These are phyloP conservation scores for Tetrapisispora arboricola DNA, from an alignment of 805 yeast species.

Conservation along the genomic window DNA sequence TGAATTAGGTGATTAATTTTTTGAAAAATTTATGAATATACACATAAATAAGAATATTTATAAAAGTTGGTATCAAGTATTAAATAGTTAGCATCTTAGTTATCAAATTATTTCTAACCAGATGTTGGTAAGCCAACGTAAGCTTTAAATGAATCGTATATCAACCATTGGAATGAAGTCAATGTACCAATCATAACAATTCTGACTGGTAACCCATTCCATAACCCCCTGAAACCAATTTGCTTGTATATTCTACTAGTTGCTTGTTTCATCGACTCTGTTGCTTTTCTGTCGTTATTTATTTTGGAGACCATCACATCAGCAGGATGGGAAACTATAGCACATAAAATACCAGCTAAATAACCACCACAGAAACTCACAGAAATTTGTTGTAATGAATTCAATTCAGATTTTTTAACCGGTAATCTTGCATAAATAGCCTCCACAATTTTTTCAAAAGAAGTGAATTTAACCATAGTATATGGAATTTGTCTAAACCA, in stretches of 20 bases:
- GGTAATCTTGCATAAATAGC: constrained; percentile 66
- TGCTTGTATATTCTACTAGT: constrained; percentile 61
- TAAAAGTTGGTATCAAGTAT: no score
- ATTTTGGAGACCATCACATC: constrained; percentile 96
- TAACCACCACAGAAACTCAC: constrained; percentile 94
- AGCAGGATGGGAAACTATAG: constrained; percentile 95
- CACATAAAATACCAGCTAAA: constrained; percentile 95
- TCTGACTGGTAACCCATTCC: constrained; percentile 94
- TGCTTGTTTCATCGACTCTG: constrained; percentile 63
- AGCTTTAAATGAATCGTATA: constrained; percentile 95
- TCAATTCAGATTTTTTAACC: constrained; percentile 59
- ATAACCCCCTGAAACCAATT: constrained; percentile 83
- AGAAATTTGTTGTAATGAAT: constrained; percentile 75
- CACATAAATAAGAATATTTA: no score
- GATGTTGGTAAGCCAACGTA: constrained; percentile 90
- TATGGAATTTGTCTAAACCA: constrained; percentile 98
- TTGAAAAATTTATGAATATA: no score
- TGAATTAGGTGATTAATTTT: no score
- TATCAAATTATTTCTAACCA: constrained; percentile 36
- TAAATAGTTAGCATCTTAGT: no score
- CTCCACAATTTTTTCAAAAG: constrained; percentile 87
- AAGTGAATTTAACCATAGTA: constrained; percentile 94
- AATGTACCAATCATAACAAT: constrained; percentile 95
- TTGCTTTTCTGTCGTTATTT: constrained; percentile 51
- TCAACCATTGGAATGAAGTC: constrained; percentile 94